Percentiles rank a stretch among this genome's conserved stretches.
phyloP scores from a whole-genome alignment of 2,329 filamentous ascomycete genomes.

The Trichoderma oligosporum region DNA sequence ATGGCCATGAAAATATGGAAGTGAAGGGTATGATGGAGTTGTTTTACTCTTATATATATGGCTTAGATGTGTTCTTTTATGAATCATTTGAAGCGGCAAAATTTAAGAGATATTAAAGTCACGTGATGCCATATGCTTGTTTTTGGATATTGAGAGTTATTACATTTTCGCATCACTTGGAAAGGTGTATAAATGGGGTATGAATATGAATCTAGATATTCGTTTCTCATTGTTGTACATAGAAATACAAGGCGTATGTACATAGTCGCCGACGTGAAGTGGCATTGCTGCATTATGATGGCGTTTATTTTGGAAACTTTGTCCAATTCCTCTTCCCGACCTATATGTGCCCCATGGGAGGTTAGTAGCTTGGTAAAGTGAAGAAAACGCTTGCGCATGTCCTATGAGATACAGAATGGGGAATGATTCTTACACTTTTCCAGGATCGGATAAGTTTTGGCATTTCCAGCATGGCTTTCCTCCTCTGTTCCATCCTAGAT shows the following conservation, averaged over 20 bases:
- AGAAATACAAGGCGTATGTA: constrained; percentile 36
- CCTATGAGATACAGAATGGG: neutral
- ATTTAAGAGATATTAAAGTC: neutral
- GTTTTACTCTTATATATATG: neutral
- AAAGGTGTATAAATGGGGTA: neutral
- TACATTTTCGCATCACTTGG: too few species aligned
- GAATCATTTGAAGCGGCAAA: constrained; percentile 4
- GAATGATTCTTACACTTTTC: constrained; percentile 68
- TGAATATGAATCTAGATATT: constrained; percentile 14
- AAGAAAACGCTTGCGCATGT: too few species aligned
- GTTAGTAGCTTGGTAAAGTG: too few species aligned
- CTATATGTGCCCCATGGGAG: constrained; percentile 32
- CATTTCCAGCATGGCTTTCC: constrained; percentile 93
- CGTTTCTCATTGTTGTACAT: constrained; percentile 27
- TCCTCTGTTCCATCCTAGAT: constrained; percentile 74
- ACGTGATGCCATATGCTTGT: constrained; percentile 3
- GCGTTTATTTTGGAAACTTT: constrained; percentile 53
- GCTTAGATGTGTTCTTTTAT: neutral
- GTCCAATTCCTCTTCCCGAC: constrained; percentile 54
- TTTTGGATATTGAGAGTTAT: neutral
- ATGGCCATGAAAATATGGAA: constrained; percentile 5
- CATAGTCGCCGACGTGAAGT: constrained; percentile 19
- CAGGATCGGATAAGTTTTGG: constrained; percentile 85
- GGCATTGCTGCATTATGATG: neutral
- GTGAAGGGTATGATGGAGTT: neutral